Evolutionary conservation across 441 rosid genomes (phyloP), one percentile per base, ranked within the genome.

Genomic region (Erodium trifolium): DNA sequence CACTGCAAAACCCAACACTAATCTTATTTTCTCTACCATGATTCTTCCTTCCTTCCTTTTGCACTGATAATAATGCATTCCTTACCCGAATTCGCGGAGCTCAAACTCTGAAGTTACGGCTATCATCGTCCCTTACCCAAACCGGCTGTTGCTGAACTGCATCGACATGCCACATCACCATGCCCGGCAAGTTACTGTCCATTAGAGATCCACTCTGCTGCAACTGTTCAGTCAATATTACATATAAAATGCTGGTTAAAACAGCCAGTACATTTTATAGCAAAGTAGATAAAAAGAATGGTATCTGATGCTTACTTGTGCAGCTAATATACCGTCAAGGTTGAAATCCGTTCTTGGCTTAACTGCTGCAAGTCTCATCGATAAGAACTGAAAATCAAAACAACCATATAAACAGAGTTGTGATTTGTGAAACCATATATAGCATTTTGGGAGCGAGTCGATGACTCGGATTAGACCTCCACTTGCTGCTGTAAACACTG

Each of bases 351-450:
- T 80, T 79, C 89, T 80, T n/a, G 97, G 92, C 79, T 90, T 88
- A 49, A 85, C 96, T 5, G 92, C 86, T 9, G 97, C 97, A 63
- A 94, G 97, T 84, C 90, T 87, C 97, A 91, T 94, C 66, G 97
- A 94, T 76, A 94, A 83, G 78, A 87, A 63, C 99, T 94, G 91
- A 53, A 75, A 78, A 82, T 2, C 72, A 69, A 76, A 69, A 62
- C 55, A 75, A 60, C 70, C 0, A 23, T 23, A 17, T 11, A 64
- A 63, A 68, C 19, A 74, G 65, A 71, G 68, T 76, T 34, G 23
- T 37, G 60, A 37, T 37, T 63, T 23, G 27, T 2, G 27, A 23
- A 23, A 23, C 27, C 2, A 23, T 23, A 23, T 23, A 23, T 23
- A 23, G 27, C 27, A 23, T 23, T 23, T 23, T 23, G 27, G 27